Conservation (phyloP, 805 yeast genomes). For the Dipodascopsis uninucleata region DNA sequence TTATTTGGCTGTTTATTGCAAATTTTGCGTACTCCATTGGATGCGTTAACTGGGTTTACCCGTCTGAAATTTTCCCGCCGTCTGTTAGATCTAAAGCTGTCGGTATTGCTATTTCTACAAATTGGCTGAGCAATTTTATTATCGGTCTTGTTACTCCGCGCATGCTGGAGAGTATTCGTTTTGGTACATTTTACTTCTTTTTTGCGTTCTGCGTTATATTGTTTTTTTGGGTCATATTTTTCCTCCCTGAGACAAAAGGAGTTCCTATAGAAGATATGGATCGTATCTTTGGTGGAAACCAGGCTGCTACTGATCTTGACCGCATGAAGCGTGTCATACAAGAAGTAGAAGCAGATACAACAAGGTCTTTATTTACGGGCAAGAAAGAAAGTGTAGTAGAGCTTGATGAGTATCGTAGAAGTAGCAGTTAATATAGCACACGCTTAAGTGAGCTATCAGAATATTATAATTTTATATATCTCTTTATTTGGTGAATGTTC, state of each 20-base stretch:
- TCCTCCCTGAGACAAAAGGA: constrained; percentile 55
- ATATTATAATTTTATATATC: too few relatives aligned
- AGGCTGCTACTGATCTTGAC: constrained; percentile 14
- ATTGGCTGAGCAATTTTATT: constrained; percentile 57
- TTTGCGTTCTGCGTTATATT: constrained; percentile 30
- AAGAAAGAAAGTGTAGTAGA: neutral
- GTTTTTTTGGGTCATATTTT: constrained; percentile 57
- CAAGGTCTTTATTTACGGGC: constrained; percentile 46
- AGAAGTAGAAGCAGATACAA: constrained; percentile 5
- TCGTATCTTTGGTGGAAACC: constrained; percentile 48
- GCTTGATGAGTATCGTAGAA: too few relatives aligned
- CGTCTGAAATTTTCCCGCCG: constrained; percentile 61
- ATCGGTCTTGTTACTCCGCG: constrained; percentile 49
- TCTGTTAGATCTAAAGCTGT: constrained; percentile 68
- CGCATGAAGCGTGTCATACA: constrained; percentile 16
- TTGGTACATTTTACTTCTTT: constrained; percentile 24
- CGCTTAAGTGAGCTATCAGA: too few relatives aligned
- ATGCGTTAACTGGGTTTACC: constrained; percentile 51
- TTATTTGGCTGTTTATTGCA: constrained; percentile 29
- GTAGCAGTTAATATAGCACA: too few relatives aligned
- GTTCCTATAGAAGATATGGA: constrained; percentile 77
- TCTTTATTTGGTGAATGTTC: too few relatives aligned
- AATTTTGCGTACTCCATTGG: constrained; percentile 31
- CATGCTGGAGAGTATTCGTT: constrained; percentile 36
- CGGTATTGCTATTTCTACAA: constrained; percentile 59